A percentile compares a stretch with the other conserved stretches of the same genome.
Conservation (phyloP, 768 basidiomycete genomes). For the Pleurotus platypus region DNA sequence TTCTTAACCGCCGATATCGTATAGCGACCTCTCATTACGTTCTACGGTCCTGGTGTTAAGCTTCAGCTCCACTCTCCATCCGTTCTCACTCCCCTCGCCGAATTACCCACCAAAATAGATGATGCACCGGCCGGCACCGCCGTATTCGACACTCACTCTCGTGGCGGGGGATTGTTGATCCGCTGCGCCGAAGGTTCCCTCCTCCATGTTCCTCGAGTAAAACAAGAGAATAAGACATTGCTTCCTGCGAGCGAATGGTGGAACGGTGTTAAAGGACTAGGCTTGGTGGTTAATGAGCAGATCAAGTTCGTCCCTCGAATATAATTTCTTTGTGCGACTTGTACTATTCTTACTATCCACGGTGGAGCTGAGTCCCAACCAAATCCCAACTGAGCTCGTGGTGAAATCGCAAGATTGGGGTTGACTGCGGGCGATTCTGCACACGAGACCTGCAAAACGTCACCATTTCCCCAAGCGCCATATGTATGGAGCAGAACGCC, state of each 20-base stretch:
- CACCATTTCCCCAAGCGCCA: no score
- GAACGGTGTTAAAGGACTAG: conserved; percentile 54
- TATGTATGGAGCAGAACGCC: no score
- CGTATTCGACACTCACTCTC: conserved; percentile 33
- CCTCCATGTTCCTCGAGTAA: conserved; percentile 52
- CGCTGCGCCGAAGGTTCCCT: conserved; percentile 52
- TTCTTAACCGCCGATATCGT: background rate
- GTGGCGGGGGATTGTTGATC: conserved; percentile 37
- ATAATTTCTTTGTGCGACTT: background rate
- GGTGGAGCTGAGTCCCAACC: no score
- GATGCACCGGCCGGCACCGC: conserved; percentile 34
- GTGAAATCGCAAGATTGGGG: no score
- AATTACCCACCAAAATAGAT: background rate
- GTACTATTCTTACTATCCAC: no score
- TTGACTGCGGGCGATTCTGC: no score
- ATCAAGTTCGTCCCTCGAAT: background rate
- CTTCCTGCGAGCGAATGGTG: conserved; percentile 69
- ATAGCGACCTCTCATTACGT: conserved; percentile 7
- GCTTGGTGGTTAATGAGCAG: conserved; percentile 10
- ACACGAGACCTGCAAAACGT: no score
- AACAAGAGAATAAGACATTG: conserved; percentile 56
- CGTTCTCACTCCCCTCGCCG: conserved; percentile 9
- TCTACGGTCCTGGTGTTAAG: background rate
- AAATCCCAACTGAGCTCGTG: no score
- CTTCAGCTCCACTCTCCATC: conserved; percentile 38